A percentile compares a stretch with the other conserved stretches of the same genome.
phyloP scores from a whole-genome alignment of 768 basidiomycete genomes.

The Russula griseocarnosa region DNA sequence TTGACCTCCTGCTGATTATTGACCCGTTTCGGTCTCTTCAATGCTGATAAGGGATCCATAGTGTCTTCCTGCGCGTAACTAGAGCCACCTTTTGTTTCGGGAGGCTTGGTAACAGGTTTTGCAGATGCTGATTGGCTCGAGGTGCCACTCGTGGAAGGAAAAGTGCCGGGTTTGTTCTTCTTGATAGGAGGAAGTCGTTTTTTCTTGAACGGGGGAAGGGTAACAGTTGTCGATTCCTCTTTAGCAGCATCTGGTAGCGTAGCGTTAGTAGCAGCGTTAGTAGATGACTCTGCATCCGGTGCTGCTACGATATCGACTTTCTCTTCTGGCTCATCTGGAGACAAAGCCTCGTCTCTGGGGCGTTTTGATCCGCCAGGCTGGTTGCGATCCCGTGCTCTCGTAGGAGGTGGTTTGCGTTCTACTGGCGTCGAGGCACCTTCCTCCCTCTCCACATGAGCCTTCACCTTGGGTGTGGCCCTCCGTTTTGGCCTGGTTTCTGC shows the following conservation, averaged over 20 bases:
- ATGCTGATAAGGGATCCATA: conserved; percentile 20
- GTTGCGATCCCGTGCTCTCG: conserved; percentile 14
- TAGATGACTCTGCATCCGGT: conserved; percentile 16
- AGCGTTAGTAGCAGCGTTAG: conserved; percentile 5
- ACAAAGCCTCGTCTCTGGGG: conserved; percentile 16
- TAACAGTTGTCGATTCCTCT: conserved; percentile 20
- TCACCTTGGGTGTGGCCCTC: conserved; percentile 11
- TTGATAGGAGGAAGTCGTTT: conserved; percentile 27
- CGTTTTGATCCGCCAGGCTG: conserved; percentile 21
- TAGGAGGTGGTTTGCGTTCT: conserved; percentile 17
- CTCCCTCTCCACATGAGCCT: conserved; percentile 23
- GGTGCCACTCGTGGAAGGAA: conserved; percentile 9
- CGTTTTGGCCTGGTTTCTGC: conserved; percentile 22
- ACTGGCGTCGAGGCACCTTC: conserved; percentile 25
- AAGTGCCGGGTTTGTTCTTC: conserved; percentile 24
- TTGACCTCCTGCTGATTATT: conserved; percentile 28
- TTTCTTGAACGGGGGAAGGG: conserved; percentile 29
- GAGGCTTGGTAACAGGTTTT: conserved; percentile 9
- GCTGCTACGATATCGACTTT: conserved; percentile 10
- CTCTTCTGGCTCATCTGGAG: conserved; percentile 20
- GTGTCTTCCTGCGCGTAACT: conserved; percentile 4
- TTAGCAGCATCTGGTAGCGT: conserved; percentile 14
- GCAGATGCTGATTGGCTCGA: conserved; percentile 8
- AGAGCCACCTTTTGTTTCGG: conserved; percentile 10
- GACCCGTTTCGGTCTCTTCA: conserved; percentile 27